phyloP scores from a whole-genome alignment of 2,329 filamentous ascomycete species.

The Pseudogymnoascus sp. region DNA sequence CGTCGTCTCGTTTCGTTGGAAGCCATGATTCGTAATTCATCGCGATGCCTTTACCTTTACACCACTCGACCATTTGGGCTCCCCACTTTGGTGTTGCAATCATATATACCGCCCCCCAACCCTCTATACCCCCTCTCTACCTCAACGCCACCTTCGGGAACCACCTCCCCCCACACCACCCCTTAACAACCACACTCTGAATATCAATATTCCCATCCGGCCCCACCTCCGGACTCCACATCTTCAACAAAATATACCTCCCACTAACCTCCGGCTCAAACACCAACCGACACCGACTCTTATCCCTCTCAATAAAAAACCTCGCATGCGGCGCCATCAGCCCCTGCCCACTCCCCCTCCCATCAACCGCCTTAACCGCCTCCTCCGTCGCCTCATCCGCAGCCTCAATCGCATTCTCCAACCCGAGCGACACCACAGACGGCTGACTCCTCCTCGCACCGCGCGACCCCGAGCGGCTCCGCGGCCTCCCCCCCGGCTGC shows the following conservation, averaged over 20 bases:
- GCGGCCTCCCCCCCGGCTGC: no score
- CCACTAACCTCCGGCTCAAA: conserved; percentile 79
- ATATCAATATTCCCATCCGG: conserved; percentile 72
- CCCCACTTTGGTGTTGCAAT: no score
- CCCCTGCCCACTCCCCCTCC: conserved; percentile 31
- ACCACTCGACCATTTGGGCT: not conserved
- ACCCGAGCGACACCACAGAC: not conserved
- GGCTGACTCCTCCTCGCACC: not conserved
- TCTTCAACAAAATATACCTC: conserved; percentile 77
- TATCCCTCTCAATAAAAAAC: conserved; percentile 76
- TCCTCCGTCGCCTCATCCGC: conserved; percentile 46
- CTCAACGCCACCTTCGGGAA: conserved; percentile 62
- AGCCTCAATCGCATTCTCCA: conserved; percentile 21
- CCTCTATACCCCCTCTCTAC: conserved; percentile 27
- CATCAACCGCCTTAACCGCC: conserved; percentile 47
- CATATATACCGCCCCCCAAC: not conserved
- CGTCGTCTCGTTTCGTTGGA: not conserved
- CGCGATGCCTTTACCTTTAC: not conserved
- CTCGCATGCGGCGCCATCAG: conserved; percentile 66
- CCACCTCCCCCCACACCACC: conserved; percentile 77
- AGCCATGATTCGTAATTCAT: conserved; percentile 4
- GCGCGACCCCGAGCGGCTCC: not conserved
- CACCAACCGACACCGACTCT: conserved; percentile 76
- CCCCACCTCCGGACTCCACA: conserved; percentile 71
- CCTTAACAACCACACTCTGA: conserved; percentile 73